A percentile compares a stretch with the other conserved stretches of the same genome.
Conservation (phyloP, 108 stramenopile species). For the Epithemia pelagica region DNA sequence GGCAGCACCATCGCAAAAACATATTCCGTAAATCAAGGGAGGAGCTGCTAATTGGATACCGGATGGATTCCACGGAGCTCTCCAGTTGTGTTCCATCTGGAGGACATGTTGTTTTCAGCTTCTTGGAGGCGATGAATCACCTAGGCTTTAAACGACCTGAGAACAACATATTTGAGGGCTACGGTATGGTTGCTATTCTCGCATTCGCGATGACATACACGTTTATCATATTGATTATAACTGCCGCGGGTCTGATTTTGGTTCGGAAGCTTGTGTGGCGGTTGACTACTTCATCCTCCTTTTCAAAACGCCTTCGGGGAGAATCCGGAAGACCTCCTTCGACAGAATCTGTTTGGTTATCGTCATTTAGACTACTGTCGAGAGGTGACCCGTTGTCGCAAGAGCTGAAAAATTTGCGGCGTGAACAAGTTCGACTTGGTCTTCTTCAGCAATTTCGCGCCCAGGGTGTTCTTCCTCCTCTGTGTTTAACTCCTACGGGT, state of each 20-base stretch:
- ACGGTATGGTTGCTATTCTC: neutral
- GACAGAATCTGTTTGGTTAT: conserved; percentile 20
- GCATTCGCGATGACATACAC: neutral
- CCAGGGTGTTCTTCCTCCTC: conserved; percentile 38
- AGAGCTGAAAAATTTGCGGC: conserved; percentile 60
- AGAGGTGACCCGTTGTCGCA: conserved; percentile 59
- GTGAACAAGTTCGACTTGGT: conserved; percentile 70
- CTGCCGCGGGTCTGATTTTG: neutral
- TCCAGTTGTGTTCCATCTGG: conserved; percentile 5
- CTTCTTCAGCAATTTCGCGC: conserved; percentile 49
- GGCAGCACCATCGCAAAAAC: conserved; percentile 11
- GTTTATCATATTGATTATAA: neutral
- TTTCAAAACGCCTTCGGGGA: neutral
- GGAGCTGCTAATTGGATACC: conserved; percentile 43
- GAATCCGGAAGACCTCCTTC: neutral
- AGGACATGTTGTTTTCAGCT: neutral
- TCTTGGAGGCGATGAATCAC: neutral
- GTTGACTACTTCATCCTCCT: neutral
- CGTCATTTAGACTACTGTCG: conserved; percentile 70
- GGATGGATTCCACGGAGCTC: conserved; percentile 21
- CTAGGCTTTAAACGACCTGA: conserved; percentile 1
- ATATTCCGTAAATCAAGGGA: conserved; percentile 23
- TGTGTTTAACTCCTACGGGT: conserved; percentile 44
- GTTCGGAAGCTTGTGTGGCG: neutral
- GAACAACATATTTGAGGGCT: neutral